Base-by-base conservation (phyloP, 202 grass and related monocot species). In the Carex arenaria region DNA sequence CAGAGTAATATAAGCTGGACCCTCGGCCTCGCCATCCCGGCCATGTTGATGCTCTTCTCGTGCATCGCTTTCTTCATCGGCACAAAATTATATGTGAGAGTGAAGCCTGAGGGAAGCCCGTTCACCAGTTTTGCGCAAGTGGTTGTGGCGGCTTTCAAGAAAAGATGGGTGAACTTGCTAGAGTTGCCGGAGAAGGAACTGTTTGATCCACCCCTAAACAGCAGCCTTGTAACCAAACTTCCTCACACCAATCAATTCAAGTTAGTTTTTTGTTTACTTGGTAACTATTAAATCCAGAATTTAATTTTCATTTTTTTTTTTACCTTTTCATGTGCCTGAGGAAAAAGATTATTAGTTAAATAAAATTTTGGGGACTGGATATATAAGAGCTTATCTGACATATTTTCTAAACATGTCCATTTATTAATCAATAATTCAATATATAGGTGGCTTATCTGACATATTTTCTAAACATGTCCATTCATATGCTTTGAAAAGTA, bases 1-100 rank as follows among this genome's bases (percentile, higher is more conserved):
- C 94, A 93, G 87, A 93, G 88, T 81, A 83, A 77, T 74, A 60
- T 93, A 23, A 93, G 70, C 85, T 97, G 91, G 94, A 51, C 91
- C 3, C 22, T 97, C 3, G 94, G 94, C 3, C 89, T 93, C 28
- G 89, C 68, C 30, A 82, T 97, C 1, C 94, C 94, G 1, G 79
- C 91, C 2, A 11, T 77, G 5, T 81, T 93, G 75, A 97, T 97
- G 94, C 20, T 82, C 68, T 30, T 87, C 73, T 88, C 91, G 20
- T 90, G 87, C 86, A 87, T 55, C 3, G 6, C 89, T 42, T 97
- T 97, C 89, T 93, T 97, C 79, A 47, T 80, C 12, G 91, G 89
- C 2, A 79, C 89, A 0, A 70, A 76, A 4, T 71, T 93, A 51
- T 93, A 97, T 68, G 91, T 93, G 81, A 87, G 85, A 67, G 80